These are phyloP conservation scores for Penicillium riverlandense DNA, from an alignment of 495 filamentous ascomycete genomes.

Conservation along the genomic window DNA sequence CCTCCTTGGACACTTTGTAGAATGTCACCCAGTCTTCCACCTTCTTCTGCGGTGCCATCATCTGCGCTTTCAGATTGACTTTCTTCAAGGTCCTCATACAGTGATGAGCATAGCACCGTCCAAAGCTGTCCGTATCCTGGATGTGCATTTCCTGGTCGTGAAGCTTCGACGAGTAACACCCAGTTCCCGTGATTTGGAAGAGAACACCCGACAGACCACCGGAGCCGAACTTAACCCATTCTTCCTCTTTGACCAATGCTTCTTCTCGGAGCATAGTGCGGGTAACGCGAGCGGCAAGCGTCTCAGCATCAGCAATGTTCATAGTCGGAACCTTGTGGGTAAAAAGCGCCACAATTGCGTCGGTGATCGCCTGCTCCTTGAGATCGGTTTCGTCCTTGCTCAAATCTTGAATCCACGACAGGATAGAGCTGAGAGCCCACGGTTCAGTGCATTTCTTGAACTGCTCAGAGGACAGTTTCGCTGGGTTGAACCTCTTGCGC, in stretches of 20 bases:
- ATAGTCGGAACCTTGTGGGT: slow-evolving; percentile 96
- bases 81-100: slow-evolving; percentile 93
- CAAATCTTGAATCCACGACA: slow-evolving; percentile 80
- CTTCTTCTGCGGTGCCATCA: slow-evolving; percentile 60
- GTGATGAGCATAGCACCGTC: slow-evolving; percentile 88
- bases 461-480: slow-evolving; percentile 78
- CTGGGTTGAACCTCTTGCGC: slow-evolving; percentile 74
- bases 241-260: slow-evolving; percentile 80
- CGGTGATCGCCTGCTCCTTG: slow-evolving; percentile 70
- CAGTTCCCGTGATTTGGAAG: slow-evolving; percentile 86
- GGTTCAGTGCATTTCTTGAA: slow-evolving; percentile 83
- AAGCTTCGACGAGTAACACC: slow-evolving; percentile 80
- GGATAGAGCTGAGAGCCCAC: slow-evolving; percentile 87
- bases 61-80: slow-evolving; percentile 70
- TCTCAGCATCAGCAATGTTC: slow-evolving; percentile 96
- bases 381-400: slow-evolving; percentile 80
- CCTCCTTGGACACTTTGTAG: slow-evolving; percentile 76
- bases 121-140: slow-evolving; percentile 51
- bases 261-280: slow-evolving; percentile 72
- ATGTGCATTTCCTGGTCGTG: slow-evolving; percentile 78
- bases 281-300: slow-evolving; percentile 71
- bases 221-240: slow-evolving; percentile 90
- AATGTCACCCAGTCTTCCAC: slow-evolving; percentile 85
- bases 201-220: slow-evolving; percentile 77
- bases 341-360: slow-evolving; percentile 84